Evolutionary conservation across 306 rosid genomes (phyloP).

Genomic region (Benincasa hispida): DNA sequence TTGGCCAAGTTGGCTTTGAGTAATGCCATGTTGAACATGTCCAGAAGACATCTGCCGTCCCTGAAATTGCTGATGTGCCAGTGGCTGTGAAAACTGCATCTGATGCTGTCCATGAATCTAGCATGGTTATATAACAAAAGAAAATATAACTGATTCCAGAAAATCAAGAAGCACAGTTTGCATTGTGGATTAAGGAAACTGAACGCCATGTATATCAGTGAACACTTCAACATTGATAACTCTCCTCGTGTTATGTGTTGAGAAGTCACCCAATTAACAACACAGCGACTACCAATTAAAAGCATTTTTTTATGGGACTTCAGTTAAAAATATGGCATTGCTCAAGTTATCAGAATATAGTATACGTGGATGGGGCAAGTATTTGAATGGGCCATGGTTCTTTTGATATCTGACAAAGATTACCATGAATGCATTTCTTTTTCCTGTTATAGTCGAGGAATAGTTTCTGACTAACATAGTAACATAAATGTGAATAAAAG

Average conservation of each 20-base stretch:
- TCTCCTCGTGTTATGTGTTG: not conserved
- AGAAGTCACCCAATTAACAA: not conserved
- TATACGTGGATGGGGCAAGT: not conserved
- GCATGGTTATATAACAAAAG: constrained; percentile 13
- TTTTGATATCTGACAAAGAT: not conserved
- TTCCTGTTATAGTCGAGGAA: not conserved
- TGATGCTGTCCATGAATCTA: constrained; percentile 85
- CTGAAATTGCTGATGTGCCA: constrained; percentile 90
- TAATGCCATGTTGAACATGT: constrained; percentile 74
- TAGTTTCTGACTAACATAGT: not conserved
- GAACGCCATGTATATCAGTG: not conserved
- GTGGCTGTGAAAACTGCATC: constrained; percentile 76
- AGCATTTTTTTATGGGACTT: not conserved
- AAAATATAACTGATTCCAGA: constrained; percentile 9
- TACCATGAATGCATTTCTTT: not conserved
- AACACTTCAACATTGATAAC: not conserved
- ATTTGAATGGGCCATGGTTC: not conserved
- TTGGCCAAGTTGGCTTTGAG: constrained; percentile 83
- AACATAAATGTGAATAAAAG: not conserved
- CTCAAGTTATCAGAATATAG: not conserved
- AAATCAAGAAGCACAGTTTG: not conserved
- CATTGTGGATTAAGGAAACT: not conserved
- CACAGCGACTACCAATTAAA: not conserved
- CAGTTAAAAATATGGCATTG: not conserved
- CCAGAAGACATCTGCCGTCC: constrained; percentile 80